These are phyloP conservation scores for Boletus reticulatus DNA, from an alignment of 768 basidiomycete species.

Conservation along the genomic window DNA sequence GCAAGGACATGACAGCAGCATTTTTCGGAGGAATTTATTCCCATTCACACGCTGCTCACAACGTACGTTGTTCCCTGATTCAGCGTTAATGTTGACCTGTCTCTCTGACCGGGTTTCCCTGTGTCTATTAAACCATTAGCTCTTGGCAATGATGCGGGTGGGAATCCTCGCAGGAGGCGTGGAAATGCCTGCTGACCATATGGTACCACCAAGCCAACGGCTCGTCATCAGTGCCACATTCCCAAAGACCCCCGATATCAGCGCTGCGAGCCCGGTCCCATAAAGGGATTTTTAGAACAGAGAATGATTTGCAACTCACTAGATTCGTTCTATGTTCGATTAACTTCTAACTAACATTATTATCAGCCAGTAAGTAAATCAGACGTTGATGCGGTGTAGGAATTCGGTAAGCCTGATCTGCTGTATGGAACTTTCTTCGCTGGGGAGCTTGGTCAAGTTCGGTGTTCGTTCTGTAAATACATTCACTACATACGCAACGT, in stretches of 20 bases:
- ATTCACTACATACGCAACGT: not conserved
- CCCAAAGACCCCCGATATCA: conserved; percentile 3
- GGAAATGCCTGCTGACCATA: conserved; percentile 45
- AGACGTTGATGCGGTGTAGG: not conserved
- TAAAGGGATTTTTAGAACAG: not conserved
- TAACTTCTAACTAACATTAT: not conserved
- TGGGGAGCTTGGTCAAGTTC: not conserved
- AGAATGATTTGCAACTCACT: not conserved
- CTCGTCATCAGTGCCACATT: conserved; percentile 30
- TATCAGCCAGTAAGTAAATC: conserved; percentile 7
- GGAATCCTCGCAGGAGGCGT: conserved; percentile 65
- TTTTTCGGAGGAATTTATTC: conserved; percentile 86
- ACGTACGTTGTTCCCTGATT: conserved; percentile 41
- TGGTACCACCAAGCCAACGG: conserved; percentile 45
- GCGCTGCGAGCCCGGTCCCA: not conserved
- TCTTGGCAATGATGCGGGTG: conserved; percentile 77
- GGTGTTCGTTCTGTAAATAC: conserved; percentile 7
- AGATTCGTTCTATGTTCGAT: conserved; percentile 17
- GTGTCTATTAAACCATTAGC: conserved; percentile 28
- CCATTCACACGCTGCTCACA: conserved; percentile 82
- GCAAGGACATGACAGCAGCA: conserved; percentile 80
- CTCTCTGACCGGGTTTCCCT: conserved; percentile 3
- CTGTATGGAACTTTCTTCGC: not conserved
- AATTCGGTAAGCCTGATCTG: not conserved
- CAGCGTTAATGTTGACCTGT: not conserved